These are phyloP conservation scores for Jaltomata sinuosa DNA, from an alignment of 257 asterid genomes.

Conservation along the genomic window DNA sequence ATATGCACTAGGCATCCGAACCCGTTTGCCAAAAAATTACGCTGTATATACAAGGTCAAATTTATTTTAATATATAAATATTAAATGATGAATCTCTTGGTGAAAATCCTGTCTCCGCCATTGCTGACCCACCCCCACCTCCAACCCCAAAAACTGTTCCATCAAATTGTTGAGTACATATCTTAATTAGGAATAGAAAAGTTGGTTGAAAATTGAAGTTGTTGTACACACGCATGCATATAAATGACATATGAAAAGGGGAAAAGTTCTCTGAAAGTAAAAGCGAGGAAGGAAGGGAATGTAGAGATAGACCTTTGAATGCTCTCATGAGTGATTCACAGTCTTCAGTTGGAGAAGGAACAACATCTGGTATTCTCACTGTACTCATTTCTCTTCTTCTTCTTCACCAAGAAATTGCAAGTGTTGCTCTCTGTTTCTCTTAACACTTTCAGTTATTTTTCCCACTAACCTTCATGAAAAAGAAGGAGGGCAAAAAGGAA, in stretches of 20 bases:
- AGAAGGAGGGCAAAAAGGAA: neutral
- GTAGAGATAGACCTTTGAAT: constrained; percentile 36
- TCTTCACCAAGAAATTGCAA: neutral
- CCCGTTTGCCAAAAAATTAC: neutral
- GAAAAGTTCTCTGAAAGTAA: neutral
- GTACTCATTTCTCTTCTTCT: constrained; percentile 39
- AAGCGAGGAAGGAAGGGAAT: neutral
- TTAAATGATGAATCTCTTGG: too few relatives aligned
- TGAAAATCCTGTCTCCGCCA: neutral
- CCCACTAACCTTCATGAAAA: neutral
- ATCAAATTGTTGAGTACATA: neutral
- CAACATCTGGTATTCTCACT: constrained; percentile 34
- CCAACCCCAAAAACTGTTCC: neutral
- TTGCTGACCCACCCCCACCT: neutral
- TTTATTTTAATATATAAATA: too few relatives aligned
- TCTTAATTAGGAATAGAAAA: neutral
- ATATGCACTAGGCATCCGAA: too few relatives aligned
- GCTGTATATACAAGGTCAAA: too few relatives aligned
- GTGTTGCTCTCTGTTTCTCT: neutral
- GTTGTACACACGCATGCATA: neutral
- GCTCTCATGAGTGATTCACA: constrained; percentile 42
- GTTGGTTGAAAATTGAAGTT: neutral
- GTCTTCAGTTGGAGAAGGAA: constrained; percentile 64
- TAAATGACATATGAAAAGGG: neutral
- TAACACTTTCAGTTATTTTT: neutral